A percentile compares a stretch with the other conserved stretches of the same genome.
phyloP scores from a whole-genome alignment of 2,329 filamentous ascomycete genomes.

The Neopestalotiopsis clavispora region DNA sequence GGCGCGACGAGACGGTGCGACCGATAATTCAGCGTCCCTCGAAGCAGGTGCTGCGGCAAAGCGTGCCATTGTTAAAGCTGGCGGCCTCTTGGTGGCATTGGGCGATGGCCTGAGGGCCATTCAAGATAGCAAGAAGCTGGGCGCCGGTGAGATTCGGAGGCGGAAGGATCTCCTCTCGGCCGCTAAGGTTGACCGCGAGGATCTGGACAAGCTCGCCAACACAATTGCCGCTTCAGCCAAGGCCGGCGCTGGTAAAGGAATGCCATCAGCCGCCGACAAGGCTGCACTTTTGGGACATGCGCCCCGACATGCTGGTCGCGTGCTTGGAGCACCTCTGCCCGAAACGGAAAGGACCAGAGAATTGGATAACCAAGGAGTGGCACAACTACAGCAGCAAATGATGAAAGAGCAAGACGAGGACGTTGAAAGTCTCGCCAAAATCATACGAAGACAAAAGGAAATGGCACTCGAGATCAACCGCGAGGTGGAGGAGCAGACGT shows the following conservation, averaged over 20 bases:
- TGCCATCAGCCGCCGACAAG: slow-evolving; percentile 53
- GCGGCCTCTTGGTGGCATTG: slow-evolving; percentile 65
- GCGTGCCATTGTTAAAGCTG: slow-evolving; percentile 71
- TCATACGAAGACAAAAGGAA: slow-evolving; percentile 75
- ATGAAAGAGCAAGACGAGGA: slow-evolving; percentile 78
- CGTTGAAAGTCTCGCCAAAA: slow-evolving; percentile 69
- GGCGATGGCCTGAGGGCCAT: slow-evolving; percentile 68
- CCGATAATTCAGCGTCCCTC: slow-evolving; percentile 47
- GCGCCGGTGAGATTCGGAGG: slow-evolving; percentile 76
- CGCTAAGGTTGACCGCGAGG: slow-evolving; percentile 75
- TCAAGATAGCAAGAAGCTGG: slow-evolving; percentile 60
- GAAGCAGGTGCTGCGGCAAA: slow-evolving; percentile 78
- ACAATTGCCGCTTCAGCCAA: slow-evolving; percentile 42
- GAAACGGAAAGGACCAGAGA: slow-evolving; percentile 81
- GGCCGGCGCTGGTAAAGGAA: slow-evolving; percentile 55
- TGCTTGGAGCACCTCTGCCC: slow-evolving; percentile 72
- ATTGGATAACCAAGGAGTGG: slow-evolving; percentile 74
- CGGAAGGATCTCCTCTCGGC: slow-evolving; percentile 72
- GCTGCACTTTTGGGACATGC: slow-evolving; percentile 51
- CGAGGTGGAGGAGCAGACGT: slow-evolving; percentile 74
- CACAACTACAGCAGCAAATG: slow-evolving; percentile 75
- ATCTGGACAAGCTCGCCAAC: slow-evolving; percentile 74
- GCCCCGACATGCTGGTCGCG: slow-evolving; percentile 58
- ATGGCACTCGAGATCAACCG: slow-evolving; percentile 79
- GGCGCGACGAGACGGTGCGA: slow-evolving; percentile 70